These are phyloP conservation scores for Podospora pseudocomata DNA, from an alignment of 495 filamentous ascomycete genomes.

Conservation along the genomic window DNA sequence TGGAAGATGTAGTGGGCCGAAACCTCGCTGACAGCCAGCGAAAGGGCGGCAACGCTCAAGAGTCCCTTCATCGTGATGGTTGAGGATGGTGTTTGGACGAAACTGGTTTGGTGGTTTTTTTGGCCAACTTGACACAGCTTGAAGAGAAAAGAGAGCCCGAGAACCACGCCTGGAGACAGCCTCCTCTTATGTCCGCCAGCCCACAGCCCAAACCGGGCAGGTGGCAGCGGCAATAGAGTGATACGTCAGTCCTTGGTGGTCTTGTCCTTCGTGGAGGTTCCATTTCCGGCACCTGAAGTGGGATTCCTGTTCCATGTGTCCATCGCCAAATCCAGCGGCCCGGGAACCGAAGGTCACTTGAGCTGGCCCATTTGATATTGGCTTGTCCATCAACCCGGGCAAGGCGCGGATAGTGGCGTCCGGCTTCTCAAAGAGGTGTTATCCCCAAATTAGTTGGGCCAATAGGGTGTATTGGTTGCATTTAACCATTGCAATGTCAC, in stretches of 20 bases:
- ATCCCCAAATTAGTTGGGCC: neutral
- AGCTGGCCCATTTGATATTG: neutral
- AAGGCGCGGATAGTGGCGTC: constrained; percentile 15
- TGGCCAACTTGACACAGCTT: neutral
- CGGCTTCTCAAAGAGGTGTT: constrained; percentile 16
- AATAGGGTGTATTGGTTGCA: constrained; percentile 6
- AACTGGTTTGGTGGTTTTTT: neutral
- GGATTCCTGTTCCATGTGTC: neutral
- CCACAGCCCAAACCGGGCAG: neutral
- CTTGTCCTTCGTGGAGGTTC: neutral
- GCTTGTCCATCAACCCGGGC: neutral
- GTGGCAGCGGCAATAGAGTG: neutral
- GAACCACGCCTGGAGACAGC: neutral
- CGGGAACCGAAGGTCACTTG: constrained; percentile 14
- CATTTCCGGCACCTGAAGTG: constrained; percentile 4
- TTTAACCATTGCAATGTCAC: constrained; percentile 13
- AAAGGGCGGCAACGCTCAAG: constrained; percentile 31
- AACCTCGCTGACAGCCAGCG: constrained; percentile 37
- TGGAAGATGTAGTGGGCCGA: constrained; percentile 54
- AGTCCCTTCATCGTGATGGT: constrained; percentile 39
- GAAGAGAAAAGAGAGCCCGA: neutral
- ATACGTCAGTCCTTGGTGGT: neutral
- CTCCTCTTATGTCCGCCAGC: neutral
- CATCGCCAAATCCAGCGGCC: constrained; percentile 12
- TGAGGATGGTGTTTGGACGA: neutral